Evolutionary conservation across 169 alveolate genomes (phyloP).

Genomic region (Eimeria maxima): DNA sequence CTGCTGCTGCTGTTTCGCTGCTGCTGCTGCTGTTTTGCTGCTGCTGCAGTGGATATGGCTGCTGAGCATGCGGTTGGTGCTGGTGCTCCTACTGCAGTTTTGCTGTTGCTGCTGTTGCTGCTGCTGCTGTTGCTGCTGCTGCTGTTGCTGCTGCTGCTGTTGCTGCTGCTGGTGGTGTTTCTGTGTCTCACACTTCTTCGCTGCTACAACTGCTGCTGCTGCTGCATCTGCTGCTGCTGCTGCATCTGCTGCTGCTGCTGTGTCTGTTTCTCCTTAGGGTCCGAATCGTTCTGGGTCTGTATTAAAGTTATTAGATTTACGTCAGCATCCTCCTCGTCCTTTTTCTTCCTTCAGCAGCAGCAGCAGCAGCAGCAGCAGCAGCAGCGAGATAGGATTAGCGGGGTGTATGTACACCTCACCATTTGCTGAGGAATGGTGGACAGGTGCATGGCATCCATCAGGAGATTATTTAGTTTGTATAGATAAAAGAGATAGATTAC

Average conservation of each 20-base stretch:
- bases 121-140: background rate
- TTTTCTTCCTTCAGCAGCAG: background rate
- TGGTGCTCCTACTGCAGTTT: too few species aligned
- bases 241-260: background rate
- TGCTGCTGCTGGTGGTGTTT: background rate
- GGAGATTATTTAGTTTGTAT: conserved; percentile 14
- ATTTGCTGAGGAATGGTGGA: conserved; percentile 14
- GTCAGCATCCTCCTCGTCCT: conserved; percentile 38
- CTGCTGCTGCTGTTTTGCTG: too few species aligned
- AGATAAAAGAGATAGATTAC: conserved; percentile 16
- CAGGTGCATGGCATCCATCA: conserved; percentile 33
- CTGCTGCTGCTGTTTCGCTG: conserved; percentile 4
- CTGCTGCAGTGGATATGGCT: too few species aligned
- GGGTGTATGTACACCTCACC: conserved; percentile 42
- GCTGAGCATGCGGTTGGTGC: too few species aligned
- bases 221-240: background rate
- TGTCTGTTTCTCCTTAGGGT: background rate
- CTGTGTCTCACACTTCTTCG: too few species aligned
- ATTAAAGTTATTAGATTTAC: background rate
- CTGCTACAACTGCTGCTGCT: conserved; percentile 1
- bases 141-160: background rate
- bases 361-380: conserved; percentile 37
- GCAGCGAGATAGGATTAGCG: conserved; percentile 16
- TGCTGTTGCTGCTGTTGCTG: background rate
- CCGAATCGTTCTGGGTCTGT: conserved; percentile 24